Conservation (phyloP, 129 eudicot species). For the Flaveria brownii region DNA sequence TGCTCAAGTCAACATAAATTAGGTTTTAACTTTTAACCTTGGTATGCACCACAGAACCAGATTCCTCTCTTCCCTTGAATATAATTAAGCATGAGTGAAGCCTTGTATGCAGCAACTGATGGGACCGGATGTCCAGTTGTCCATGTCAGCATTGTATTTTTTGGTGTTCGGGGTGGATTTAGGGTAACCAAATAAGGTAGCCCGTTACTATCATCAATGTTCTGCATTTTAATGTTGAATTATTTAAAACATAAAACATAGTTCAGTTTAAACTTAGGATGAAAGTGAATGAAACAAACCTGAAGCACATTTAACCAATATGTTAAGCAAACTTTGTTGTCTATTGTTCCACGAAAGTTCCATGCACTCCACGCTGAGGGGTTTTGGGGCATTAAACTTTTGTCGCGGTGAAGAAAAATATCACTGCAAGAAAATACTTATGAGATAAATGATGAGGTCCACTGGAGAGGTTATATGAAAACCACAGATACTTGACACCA, state of each 20-base stretch:
- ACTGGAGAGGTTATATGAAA: not conserved
- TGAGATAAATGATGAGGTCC: not conserved
- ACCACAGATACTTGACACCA: not conserved
- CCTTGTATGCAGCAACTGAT: conserved; percentile 87
- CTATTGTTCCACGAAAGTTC: conserved; percentile 81
- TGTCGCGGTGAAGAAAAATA: conserved; percentile 83
- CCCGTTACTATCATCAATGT: conserved; percentile 49
- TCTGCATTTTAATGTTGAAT: conserved; percentile 45
- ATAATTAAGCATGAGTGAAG: conserved; percentile 57
- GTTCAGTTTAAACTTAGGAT: not conserved
- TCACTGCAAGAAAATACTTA: conserved; percentile 54
- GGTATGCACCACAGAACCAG: conserved; percentile 99
- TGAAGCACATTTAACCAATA: conserved; percentile 95
- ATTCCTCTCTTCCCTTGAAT: conserved; percentile 94
- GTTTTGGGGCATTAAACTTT: conserved; percentile 80
- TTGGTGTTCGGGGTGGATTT: conserved; percentile 71
- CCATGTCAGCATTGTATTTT: conserved; percentile 71
- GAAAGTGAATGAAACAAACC: conserved; percentile 41
- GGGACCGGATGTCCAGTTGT: conserved; percentile 91
- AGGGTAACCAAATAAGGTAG: conserved; percentile 75
- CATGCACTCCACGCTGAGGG: conserved; percentile 97
- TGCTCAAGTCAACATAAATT: not conserved
- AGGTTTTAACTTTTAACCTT: conserved; percentile 45
- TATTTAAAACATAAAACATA: not conserved
- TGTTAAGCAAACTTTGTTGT: conserved; percentile 74